Conservation (phyloP, 2,329 filamentous ascomycete genomes). For the Apiospora arundinis region DNA sequence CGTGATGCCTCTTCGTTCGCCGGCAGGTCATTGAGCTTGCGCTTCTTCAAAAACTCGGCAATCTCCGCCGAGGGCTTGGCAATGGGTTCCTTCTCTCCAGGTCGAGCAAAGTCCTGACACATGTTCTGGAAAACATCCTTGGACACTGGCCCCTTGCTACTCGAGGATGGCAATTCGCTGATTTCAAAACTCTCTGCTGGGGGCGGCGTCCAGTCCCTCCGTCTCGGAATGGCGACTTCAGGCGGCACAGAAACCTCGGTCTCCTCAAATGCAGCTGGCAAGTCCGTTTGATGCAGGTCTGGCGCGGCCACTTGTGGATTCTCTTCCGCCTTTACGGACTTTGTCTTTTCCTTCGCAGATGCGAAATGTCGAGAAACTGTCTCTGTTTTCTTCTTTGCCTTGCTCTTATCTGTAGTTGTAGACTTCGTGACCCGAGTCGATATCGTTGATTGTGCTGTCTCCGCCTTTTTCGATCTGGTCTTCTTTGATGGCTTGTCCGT, state of each 20-base stretch:
- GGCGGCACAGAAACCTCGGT: not conserved
- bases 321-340: constrained; percentile 18
- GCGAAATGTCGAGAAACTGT: constrained; percentile 39
- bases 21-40: constrained; percentile 61
- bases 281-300: not conserved
- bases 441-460: constrained; percentile 24
- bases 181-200: constrained; percentile 47
- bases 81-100: constrained; percentile 27
- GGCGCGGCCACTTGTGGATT: not conserved
- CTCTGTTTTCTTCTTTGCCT: constrained; percentile 35
- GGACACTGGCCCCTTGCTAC: constrained; percentile 25
- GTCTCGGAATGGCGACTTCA: constrained; percentile 60
- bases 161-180: constrained; percentile 40
- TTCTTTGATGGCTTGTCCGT: constrained; percentile 47
- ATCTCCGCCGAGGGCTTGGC: constrained; percentile 3
- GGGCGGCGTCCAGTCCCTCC: constrained; percentile 71
- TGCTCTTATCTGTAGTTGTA: constrained; percentile 29
- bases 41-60: constrained; percentile 54
- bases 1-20: constrained; percentile 35
- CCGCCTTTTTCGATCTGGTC: constrained; percentile 31
- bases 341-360: constrained; percentile 25
- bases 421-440: constrained; percentile 30
- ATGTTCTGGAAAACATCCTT: constrained; percentile 52
- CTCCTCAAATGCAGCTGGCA: not conserved
- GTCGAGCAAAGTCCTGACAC: constrained; percentile 49